Percentiles rank a stretch among this genome's conserved stretches.
Conservation (phyloP, 768 basidiomycete genomes). For the Cubamyces lactineus region DNA sequence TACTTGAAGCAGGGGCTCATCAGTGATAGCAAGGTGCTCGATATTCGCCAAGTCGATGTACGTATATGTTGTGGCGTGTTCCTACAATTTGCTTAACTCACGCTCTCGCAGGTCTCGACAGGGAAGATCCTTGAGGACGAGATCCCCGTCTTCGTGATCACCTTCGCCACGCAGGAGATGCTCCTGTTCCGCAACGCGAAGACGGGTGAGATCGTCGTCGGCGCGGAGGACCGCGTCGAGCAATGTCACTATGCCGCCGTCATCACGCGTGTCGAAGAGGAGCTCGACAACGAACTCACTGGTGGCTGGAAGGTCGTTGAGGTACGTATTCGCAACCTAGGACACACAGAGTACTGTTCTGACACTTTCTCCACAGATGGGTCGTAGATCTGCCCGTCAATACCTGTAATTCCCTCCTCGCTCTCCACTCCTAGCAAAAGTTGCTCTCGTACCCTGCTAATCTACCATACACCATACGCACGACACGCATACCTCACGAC, state of each 20-base stretch:
- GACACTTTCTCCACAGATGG: conserved; percentile 45
- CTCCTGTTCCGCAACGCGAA: conserved; percentile 88
- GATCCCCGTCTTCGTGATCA: conserved; percentile 87
- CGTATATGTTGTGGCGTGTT: conserved; percentile 31
- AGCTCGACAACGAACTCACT: conserved; percentile 89
- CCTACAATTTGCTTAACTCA: background rate
- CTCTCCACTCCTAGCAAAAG: conserved; percentile 17
- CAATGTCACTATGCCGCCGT: conserved; percentile 93
- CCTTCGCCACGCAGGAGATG: conserved; percentile 93
- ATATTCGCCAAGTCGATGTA: conserved; percentile 97
- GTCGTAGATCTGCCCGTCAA: conserved; percentile 52
- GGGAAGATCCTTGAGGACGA: conserved; percentile 92
- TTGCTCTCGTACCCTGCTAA: conserved; percentile 8
- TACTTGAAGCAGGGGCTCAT: conserved; percentile 89
- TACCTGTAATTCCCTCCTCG: conserved; percentile 41
- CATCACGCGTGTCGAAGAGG: conserved; percentile 84
- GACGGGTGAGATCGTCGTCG: conserved; percentile 84
- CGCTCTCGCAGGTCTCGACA: conserved; percentile 61
- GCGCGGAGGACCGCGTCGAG: conserved; percentile 89
- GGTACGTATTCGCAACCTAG: conserved; percentile 51
- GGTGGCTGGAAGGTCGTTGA: conserved; percentile 99
- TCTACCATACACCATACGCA: background rate
- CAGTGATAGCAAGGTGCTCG: conserved; percentile 91
- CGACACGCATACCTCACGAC: conserved; percentile 6
- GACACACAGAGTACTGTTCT: conserved; percentile 4